Evolutionary conservation across 2,329 filamentous ascomycete species (phyloP).

Genomic region (Chaetothyriales sp.): DNA sequence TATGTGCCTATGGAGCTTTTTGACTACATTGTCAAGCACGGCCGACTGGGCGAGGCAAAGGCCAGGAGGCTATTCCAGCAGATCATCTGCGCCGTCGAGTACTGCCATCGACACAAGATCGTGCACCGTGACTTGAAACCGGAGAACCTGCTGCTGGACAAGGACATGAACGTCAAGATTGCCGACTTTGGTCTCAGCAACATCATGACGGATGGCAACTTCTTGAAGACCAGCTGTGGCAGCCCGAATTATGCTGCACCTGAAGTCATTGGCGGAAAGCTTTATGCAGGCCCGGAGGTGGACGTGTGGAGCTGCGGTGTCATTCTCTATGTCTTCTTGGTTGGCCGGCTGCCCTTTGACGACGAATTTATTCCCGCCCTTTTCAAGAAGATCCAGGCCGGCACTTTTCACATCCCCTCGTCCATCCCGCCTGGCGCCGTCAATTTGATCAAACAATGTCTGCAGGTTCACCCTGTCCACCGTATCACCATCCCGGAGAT

Average conservation of each 20-base stretch:
- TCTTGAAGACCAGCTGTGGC: slow-evolving; percentile 94
- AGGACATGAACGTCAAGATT: slow-evolving; percentile 96
- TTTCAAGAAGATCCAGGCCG: slow-evolving; percentile 94
- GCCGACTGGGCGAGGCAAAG: slow-evolving; percentile 76
- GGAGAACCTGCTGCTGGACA: slow-evolving; percentile 88
- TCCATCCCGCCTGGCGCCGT: slow-evolving; percentile 80
- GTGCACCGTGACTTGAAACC: slow-evolving; percentile 95
- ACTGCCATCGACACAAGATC: slow-evolving; percentile 97
- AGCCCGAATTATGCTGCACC: slow-evolving; percentile 97
- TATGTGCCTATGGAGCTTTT: slow-evolving; percentile 94
- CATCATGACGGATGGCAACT: slow-evolving; percentile 99
- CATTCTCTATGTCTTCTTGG: slow-evolving; percentile 50
- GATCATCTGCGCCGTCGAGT: slow-evolving; percentile 96
- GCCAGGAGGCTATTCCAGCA: slow-evolving; percentile 98
- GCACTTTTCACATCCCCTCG: slow-evolving; percentile 78
- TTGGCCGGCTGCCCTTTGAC: slow-evolving; percentile 71
- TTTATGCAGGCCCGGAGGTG: slow-evolving; percentile 93
- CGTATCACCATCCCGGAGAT: slow-evolving; percentile 91
- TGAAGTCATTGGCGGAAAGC: slow-evolving; percentile 92
- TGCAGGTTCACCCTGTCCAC: slow-evolving; percentile 77
- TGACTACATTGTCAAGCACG: slow-evolving; percentile 92
- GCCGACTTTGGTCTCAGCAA: slow-evolving; percentile 97
- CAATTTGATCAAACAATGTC: slow-evolving; percentile 68
- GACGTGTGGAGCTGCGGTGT: slow-evolving; percentile 67
- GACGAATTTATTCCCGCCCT: slow-evolving; percentile 95